Percentiles rank a stretch among this genome's conserved stretches.
Evolutionary conservation across 2,329 filamentous ascomycete genomes (phyloP).

Genomic region (Aphanoascus verrucosus): DNA sequence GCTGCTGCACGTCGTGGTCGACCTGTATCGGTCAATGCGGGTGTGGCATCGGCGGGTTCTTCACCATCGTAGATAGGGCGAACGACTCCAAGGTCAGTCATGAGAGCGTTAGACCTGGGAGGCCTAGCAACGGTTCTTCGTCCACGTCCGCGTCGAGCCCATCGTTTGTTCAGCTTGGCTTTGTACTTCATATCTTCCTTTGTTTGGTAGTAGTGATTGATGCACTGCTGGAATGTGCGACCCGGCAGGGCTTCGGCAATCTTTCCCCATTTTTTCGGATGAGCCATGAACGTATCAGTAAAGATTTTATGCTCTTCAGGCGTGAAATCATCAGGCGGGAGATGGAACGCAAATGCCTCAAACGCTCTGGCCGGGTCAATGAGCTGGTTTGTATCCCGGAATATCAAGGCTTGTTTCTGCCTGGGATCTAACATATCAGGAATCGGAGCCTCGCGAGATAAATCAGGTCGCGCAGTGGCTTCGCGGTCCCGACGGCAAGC

Average conservation of each 20-base stretch:
- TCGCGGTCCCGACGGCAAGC: slow-evolving; percentile 36
- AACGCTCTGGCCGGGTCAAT: slow-evolving; percentile 32
- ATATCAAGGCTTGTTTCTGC: slow-evolving; percentile 32
- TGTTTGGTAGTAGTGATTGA: slow-evolving; percentile 42
- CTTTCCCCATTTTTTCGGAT: slow-evolving; percentile 43
- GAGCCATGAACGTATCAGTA: slow-evolving; percentile 38
- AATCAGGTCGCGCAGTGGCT: slow-evolving; percentile 36
- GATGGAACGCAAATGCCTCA: slow-evolving; percentile 36
- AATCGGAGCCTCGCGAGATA: slow-evolving; percentile 37
- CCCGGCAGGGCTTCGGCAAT: slow-evolving; percentile 40
- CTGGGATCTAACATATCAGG: slow-evolving; percentile 38
- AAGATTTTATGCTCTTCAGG: slow-evolving; percentile 38
- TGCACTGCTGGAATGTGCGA: slow-evolving; percentile 40
- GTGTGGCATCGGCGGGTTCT: slow-evolving; percentile 28
- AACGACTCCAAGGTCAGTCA: slow-evolving; percentile 37
- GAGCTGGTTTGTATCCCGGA: slow-evolving; percentile 39
- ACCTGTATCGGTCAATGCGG: slow-evolving; percentile 41
- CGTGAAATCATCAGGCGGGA: slow-evolving; percentile 39
- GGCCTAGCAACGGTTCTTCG: slow-evolving; percentile 27
- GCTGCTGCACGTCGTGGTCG: slow-evolving; percentile 41
- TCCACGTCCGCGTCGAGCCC: slow-evolving; percentile 33
- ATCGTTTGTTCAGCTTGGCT: slow-evolving; percentile 38
- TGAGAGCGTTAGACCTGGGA: slow-evolving; percentile 40
- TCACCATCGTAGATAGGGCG: slow-evolving; percentile 37
- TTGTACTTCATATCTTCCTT: slow-evolving; percentile 43